Conservation (phyloP, 441 rosid genomes). For the Bruguiera hainesii region DNA sequence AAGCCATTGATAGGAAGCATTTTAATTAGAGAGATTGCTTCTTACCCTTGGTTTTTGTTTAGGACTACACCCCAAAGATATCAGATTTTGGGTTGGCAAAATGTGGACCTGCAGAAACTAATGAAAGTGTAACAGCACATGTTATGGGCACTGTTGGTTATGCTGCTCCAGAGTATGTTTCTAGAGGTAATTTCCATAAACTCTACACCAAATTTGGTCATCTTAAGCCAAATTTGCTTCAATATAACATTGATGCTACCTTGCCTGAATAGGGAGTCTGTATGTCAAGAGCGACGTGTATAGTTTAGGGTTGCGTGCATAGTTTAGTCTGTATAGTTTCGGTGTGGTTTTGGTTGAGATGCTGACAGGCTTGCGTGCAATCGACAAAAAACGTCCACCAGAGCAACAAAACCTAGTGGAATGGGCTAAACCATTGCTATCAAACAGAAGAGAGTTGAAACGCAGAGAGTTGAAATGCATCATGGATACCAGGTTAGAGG, state of each 20-base stretch:
- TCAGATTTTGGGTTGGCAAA: slow-evolving; percentile 1
- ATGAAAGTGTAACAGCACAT: neutral
- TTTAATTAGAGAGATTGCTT: too few relatives aligned
- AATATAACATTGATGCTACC: neutral
- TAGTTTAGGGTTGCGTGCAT: neutral
- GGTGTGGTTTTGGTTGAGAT: slow-evolving; percentile 5
- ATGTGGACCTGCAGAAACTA: neutral
- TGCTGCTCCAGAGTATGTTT: neutral
- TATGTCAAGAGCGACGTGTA: slow-evolving; percentile 4
- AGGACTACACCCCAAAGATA: neutral
- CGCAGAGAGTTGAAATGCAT: neutral
- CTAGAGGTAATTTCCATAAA: neutral
- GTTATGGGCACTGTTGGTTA: neutral
- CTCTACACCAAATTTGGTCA: too few relatives aligned
- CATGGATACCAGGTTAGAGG: slow-evolving; percentile 2
- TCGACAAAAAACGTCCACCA: neutral
- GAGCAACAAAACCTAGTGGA: neutral
- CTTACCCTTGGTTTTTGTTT: too few relatives aligned
- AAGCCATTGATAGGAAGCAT: too few relatives aligned
- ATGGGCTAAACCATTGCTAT: neutral
- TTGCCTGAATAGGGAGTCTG: neutral
- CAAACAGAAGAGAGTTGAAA: neutral
- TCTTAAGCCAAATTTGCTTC: too few relatives aligned
- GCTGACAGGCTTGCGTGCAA: neutral
- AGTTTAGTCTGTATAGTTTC: neutral